phyloP scores from a whole-genome alignment of 768 basidiomycete species.

The Suillus luteus region DNA sequence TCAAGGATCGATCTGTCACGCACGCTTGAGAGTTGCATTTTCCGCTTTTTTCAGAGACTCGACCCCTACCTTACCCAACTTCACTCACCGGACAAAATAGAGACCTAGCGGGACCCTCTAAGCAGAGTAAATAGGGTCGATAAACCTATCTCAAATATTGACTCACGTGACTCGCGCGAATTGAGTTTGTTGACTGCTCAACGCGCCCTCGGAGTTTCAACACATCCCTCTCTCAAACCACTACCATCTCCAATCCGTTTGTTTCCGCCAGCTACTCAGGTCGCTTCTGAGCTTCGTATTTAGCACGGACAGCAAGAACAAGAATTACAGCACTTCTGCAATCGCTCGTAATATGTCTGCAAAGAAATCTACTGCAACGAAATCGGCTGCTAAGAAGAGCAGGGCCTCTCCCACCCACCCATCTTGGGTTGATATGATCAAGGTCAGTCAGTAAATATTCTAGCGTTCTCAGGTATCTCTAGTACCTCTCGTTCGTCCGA shows the following conservation, averaged over 20 bases:
- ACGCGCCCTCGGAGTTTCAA: constrained; percentile 45
- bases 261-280: constrained; percentile 20
- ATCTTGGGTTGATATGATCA: constrained; percentile 81
- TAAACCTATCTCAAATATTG: constrained; percentile 34
- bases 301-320: constrained; percentile 22
- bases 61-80: constrained; percentile 11
- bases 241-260: constrained; percentile 43
- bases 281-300: constrained; percentile 18
- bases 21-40: not conserved
- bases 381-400: constrained; percentile 39
- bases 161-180: constrained; percentile 40
- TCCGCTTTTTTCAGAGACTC: not conserved
- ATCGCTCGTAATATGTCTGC: constrained; percentile 29
- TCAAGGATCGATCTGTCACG: not conserved
- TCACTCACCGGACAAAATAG: constrained; percentile 8
- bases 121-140: constrained; percentile 17
- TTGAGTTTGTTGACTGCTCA: constrained; percentile 43
- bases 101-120: constrained; percentile 6
- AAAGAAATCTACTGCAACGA: constrained; percentile 52
- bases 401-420: constrained; percentile 41
- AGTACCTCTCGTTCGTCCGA: constrained; percentile 17
- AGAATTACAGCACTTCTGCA: constrained; percentile 14
- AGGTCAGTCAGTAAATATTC: constrained; percentile 46
- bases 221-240: constrained; percentile 46
- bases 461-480: constrained; percentile 17